Evolutionary conservation across 345 rosid species (phyloP), one percentile per base, ranked within the genome.

Genomic region (Eucalyptus sp.): DNA sequence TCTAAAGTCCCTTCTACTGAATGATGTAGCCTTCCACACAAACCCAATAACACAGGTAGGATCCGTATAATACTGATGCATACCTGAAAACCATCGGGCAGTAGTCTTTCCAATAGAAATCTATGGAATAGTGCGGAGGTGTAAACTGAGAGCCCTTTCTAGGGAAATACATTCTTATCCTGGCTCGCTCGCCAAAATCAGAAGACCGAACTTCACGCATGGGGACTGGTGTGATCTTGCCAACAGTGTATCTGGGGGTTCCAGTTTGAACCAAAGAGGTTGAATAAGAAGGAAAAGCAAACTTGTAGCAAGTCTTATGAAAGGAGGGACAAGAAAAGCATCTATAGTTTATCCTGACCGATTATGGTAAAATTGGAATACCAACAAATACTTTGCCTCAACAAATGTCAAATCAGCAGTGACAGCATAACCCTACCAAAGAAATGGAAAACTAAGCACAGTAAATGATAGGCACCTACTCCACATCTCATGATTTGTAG

Each of bases 81-180:
- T 93, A 97, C 99, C 99, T 96, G 94, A 97, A 97, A 91, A 96
- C 99, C 99, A 96, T 96, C 54, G 99, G 99, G 92, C 99, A 96
- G 88, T 96, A 97, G 91, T 97, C 99, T 91, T 96, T 97, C 99
- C 99, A 97, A 87, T 91, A 91, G 92, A 97, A 97, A 93, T 95
- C 97, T 88, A 96, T 84, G 83, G 99, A 96, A 90, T 93, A 90
- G 92, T 97, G 99, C 1, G 96, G 95, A 89, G 99, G 99, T n/a
- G 99, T 97, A 81, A 96, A 91, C 90, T 93, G 96, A 88, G 98
- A 96, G 91, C 99, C 99, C 88, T 92, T 95, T 90, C 89, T 93
- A 81, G 99, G 99, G 86, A 97, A 97, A 92, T 92, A 95, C 99
- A 96, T 96, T 86, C 95, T 91, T 91, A 96, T 97, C 94, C 99